Evolutionary conservation across 2,329 filamentous ascomycete genomes (phyloP).

Genomic region (Penicillium sp.): DNA sequence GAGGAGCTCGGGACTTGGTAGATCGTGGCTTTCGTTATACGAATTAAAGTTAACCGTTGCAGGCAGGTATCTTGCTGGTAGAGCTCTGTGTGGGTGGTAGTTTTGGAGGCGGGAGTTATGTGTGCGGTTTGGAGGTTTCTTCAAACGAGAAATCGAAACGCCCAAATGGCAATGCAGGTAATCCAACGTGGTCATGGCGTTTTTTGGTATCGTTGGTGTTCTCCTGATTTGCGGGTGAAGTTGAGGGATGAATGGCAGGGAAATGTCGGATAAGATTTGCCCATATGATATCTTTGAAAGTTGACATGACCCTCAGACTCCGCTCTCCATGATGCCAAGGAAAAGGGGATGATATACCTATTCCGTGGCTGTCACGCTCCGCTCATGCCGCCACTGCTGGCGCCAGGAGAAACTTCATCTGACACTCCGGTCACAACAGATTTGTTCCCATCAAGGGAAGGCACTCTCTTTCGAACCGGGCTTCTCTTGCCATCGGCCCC

Average conservation of each 20-base stretch:
- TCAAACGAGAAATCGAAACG: not conserved
- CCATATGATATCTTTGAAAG: not conserved
- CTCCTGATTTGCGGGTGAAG: not conserved
- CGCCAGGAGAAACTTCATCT: not conserved
- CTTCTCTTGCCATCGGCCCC: not conserved
- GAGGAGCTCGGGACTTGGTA: slow-evolving; percentile 2
- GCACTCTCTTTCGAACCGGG: not conserved
- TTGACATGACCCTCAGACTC: not conserved
- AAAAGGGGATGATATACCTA: not conserved
- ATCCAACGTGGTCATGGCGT: not conserved
- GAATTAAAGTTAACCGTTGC: not conserved
- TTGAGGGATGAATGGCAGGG: not conserved
- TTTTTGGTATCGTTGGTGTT: not conserved
- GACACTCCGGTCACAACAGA: not conserved
- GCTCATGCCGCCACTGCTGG: too few species aligned
- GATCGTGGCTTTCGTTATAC: not conserved
- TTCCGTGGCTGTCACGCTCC: not conserved
- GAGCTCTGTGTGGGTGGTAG: not conserved
- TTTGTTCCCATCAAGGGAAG: not conserved
- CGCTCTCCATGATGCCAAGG: not conserved
- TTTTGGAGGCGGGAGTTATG: not conserved
- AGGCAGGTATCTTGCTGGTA: not conserved
- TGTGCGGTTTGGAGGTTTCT: not conserved
- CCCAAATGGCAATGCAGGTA: not conserved
- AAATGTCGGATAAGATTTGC: not conserved